Evolutionary conservation across 148 eudicot species (phyloP), one percentile per base, ranked within the genome.

Genomic region (Arctostaphylos glauca): DNA sequence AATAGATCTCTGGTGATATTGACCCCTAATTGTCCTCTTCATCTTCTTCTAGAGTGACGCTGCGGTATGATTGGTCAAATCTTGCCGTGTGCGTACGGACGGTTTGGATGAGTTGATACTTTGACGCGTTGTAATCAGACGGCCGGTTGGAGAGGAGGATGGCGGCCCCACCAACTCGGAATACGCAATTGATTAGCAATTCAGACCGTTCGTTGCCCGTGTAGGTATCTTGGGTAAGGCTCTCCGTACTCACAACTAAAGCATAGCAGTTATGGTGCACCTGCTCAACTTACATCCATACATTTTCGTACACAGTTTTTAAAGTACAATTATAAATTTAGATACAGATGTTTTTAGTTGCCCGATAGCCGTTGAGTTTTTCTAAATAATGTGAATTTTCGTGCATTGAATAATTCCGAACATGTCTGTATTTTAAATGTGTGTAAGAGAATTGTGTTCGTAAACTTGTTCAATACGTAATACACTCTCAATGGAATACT

Each of bases 131-230:
- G 5, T n/a, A 70, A 54, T 81, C 87, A 2, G 78, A 25, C 5
- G 81, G 49, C 0, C 83, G 81, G 48, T 88, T 88, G 0, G 91
- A 86, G 21, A 88, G 78, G 53, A 88, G 86, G 68, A 88, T 67
- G 5, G 91, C 89, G 1, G 87, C 83, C 5, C 89, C 91, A 7
- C 89, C 91, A 5, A 86, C 83, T 5, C 89, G 87, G 38, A 88
- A 83, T 3, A 84, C 14, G 12, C 86, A 86, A 66, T 86, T 88
- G 75, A 79, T 59, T 4, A 80, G 80, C 41, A 80, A 18, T 23
- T 80, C 80, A 6, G 83, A 84, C 2, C 41, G 82, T 12, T 83
- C 85, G 58, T 78, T 58, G 2, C 72, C 82, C 19, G 5, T 13
- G 62, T 84, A 84, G 79, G 47, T 55, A 41, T 80, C 80, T 56